Evolutionary conservation across 495 filamentous ascomycete species (phyloP), one percentile per base, ranked within the genome.

Genomic region (Copromyces sp.): DNA sequence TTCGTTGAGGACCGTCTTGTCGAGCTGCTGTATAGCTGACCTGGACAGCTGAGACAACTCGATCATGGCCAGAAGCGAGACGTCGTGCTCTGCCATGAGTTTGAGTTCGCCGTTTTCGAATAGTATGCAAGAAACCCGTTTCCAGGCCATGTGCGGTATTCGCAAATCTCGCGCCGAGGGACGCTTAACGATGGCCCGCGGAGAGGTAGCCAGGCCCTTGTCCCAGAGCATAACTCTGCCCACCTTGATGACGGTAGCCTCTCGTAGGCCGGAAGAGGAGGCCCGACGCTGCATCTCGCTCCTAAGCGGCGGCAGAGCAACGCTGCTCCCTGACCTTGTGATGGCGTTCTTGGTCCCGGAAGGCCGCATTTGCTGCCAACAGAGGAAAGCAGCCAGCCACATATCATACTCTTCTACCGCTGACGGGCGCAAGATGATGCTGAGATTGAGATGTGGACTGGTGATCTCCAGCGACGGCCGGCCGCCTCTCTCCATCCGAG

Each of bases 81-180:
- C 89, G 73, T 97, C 93, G 68, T 90, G 87, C 73, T 97, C 95
- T 9, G 91, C 90, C 81, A 91, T 91, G 14, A 99, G 86, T 79
- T 94, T 97, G 77, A 99, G 93, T 78, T 94, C 91, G 65, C 95
- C 95, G 78, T 98, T 98, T 78, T 97, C 95, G 74, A 96, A 92
- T 20, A 99, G 84, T 45, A 94, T 97, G 83, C 95, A 97, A 68
- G 94, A 97, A 40, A 98, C 92, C 71, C 86, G 89, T 75, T 91
- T 88, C 96, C 95, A 98, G 12, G 90, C 80, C 24, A 81, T 83
- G 39, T 79, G 71, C 24, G 80, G 73, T 17, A 80, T 78, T 39
- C 80, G 79, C 20, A 84, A 75, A 73, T 86, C 83, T 70, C 85
- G 80, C 11, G 85, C 82, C 14, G 85, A 84, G 14, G 85, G 81